Evolutionary conservation across 2,329 filamentous ascomycete species (phyloP).

Genomic region (Exophiala mesophila): DNA sequence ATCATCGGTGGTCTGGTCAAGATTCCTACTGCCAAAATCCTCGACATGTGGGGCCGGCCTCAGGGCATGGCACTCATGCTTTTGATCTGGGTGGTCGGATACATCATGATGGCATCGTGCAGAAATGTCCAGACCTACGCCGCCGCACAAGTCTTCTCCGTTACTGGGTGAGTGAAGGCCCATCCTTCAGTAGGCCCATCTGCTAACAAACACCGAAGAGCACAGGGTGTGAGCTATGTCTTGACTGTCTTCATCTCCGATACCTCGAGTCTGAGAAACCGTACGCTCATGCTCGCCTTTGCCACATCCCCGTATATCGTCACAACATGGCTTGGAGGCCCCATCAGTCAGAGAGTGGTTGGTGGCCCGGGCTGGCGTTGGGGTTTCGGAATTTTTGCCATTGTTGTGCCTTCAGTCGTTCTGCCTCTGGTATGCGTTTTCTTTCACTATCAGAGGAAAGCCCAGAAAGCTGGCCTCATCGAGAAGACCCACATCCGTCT

Average conservation of each 20-base stretch:
- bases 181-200: not conserved
- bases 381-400: constrained; percentile 57
- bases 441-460: constrained; percentile 51
- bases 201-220: not conserved
- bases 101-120: constrained; percentile 58
- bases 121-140: constrained; percentile 55
- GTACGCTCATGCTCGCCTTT: constrained; percentile 56
- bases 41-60: constrained; percentile 58
- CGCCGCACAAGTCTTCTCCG: constrained; percentile 54
- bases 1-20: constrained; percentile 53
- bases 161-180: constrained; percentile 43
- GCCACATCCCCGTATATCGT: constrained; percentile 53
- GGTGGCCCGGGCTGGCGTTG: constrained; percentile 52
- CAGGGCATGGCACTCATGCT: constrained; percentile 49
- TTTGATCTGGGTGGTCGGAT: constrained; percentile 38
- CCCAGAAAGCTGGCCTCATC: constrained; percentile 49
- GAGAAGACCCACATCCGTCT: constrained; percentile 31
- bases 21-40: constrained; percentile 55
- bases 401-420: constrained; percentile 52
- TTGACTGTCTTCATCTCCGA: constrained; percentile 58
- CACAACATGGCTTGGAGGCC: constrained; percentile 54
- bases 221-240: constrained; percentile 51
- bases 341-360: constrained; percentile 46
- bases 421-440: constrained; percentile 52
- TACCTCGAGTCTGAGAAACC: constrained; percentile 55